Percentiles rank a stretch among this genome's conserved stretches.
Evolutionary conservation across 1,139 yeast species (phyloP).

Genomic region (Pichia sp.): DNA sequence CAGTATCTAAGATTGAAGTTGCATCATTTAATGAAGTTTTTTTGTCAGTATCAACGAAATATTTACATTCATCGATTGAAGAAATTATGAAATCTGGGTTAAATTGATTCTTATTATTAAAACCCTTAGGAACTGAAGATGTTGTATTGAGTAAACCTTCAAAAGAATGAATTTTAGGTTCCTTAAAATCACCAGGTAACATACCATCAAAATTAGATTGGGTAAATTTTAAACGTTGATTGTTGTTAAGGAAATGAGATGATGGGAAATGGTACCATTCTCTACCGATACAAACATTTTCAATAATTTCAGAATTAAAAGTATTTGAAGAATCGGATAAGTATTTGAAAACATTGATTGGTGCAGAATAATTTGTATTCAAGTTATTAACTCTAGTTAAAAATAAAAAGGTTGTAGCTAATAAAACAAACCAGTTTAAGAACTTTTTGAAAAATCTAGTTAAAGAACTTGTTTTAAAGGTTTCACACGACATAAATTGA

Average conservation of each 20-base stretch:
- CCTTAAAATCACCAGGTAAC: constrained; percentile 80
- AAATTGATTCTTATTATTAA: constrained; percentile 68
- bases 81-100: constrained; percentile 45
- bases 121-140: constrained; percentile 48
- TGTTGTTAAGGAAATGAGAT: constrained; percentile 63
- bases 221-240: constrained; percentile 58
- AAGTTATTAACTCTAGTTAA: constrained; percentile 40
- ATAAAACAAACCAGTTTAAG: constrained; percentile 9
- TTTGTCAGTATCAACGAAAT: constrained; percentile 50
- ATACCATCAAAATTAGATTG: constrained; percentile 79
- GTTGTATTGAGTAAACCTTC: constrained; percentile 29
- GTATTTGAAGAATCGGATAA: constrained; percentile 20
- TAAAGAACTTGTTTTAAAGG: constrained; percentile 5
- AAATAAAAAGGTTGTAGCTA: constrained; percentile 5
- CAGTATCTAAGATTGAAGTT: constrained; percentile 20
- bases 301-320: constrained; percentile 16
- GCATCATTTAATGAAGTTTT: constrained; percentile 35
- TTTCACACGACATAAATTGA: constrained; percentile 31
- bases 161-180: constrained; percentile 29
- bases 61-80: constrained; percentile 47
- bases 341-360: constrained; percentile 40
- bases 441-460: constrained; percentile 10
- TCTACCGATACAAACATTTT: constrained; percentile 77
- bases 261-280: constrained; percentile 95
- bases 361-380: constrained; percentile 56